Evolutionary conservation across 805 yeast genomes (phyloP).

Genomic region (Wickerhamiella domercqiae): DNA sequence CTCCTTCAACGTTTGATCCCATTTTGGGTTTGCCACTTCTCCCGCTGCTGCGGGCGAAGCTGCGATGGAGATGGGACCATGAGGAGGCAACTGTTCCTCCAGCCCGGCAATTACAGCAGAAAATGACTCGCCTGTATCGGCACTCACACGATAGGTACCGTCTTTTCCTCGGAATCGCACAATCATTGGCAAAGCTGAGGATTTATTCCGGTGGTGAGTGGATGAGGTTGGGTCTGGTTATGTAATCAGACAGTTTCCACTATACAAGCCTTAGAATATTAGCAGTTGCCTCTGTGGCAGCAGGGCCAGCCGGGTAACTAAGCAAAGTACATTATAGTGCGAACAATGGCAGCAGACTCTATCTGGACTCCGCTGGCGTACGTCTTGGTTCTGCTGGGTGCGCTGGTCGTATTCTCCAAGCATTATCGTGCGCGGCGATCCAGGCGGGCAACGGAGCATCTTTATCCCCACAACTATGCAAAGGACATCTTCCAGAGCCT

Average conservation of each 20-base stretch:
- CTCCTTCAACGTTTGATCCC: conserved; percentile 24
- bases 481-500: conserved; percentile 48
- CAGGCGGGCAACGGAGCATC: conserved; percentile 47
- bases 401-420: conserved; percentile 54
- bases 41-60: conserved; percentile 33
- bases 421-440: conserved; percentile 46
- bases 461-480: conserved; percentile 52
- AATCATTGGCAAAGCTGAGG: conserved; percentile 32
- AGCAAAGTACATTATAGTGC: too few species aligned
- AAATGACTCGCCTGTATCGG: conserved; percentile 33
- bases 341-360: conserved; percentile 9
- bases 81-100: conserved; percentile 24
- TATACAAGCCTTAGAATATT: too few species aligned
- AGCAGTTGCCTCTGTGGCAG: too few species aligned
- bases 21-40: conserved; percentile 21
- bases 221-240: too few species aligned
- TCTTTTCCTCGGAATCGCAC: conserved; percentile 70
- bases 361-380: conserved; percentile 34
- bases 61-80: conserved; percentile 26
- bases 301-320: too few species aligned
- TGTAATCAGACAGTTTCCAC: too few species aligned
- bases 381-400: conserved; percentile 48
- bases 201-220: too few species aligned
- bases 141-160: conserved; percentile 60
- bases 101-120: conserved; percentile 26